Conservation (phyloP, 805 yeast genomes). For the Saccharomycopsis lassenensis region DNA sequence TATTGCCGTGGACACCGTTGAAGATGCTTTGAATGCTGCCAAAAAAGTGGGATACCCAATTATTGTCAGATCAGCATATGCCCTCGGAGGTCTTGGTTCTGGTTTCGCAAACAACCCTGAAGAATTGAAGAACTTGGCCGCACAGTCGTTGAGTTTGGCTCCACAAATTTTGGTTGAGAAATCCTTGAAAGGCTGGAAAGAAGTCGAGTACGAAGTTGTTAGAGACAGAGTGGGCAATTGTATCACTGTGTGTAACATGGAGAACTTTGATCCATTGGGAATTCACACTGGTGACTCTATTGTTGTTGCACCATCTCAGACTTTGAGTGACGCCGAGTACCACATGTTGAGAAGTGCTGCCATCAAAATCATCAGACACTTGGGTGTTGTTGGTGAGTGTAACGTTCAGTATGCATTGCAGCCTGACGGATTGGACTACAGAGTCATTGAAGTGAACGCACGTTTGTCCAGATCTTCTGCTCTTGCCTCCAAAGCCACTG, state of each 20-base stretch:
- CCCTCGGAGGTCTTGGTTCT: conserved; percentile 95
- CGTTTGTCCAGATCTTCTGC: conserved; percentile 96
- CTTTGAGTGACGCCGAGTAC: conserved; percentile 92
- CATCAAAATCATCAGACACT: conserved; percentile 90
- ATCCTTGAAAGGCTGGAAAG: conserved; percentile 98
- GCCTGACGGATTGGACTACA: conserved; percentile 90
- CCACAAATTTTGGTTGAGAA: conserved; percentile 95
- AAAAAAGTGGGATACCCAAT: conserved; percentile 84
- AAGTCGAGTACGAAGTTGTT: conserved; percentile 96
- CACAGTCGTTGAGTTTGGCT: conserved; percentile 80
- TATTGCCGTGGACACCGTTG: conserved; percentile 87
- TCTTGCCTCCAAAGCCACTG: conserved; percentile 96
- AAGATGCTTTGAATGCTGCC: conserved; percentile 90
- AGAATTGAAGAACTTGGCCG: conserved; percentile 78
- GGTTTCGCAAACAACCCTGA: conserved; percentile 83
- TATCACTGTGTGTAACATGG: conserved; percentile 98
- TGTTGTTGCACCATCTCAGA: conserved; percentile 98
- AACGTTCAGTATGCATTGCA: conserved; percentile 94
- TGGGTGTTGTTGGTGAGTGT: conserved; percentile 99
- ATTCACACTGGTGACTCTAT: conserved; percentile 98
- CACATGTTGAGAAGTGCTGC: conserved; percentile 98
- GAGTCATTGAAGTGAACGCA: conserved; percentile 96
- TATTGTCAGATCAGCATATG: conserved; percentile 94
- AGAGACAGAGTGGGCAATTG: conserved; percentile 95
- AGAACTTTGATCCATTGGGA: conserved; percentile 96